Conservation (phyloP, 2,329 filamentous ascomycete species). For the Hymenoscyphus fraxineus region DNA sequence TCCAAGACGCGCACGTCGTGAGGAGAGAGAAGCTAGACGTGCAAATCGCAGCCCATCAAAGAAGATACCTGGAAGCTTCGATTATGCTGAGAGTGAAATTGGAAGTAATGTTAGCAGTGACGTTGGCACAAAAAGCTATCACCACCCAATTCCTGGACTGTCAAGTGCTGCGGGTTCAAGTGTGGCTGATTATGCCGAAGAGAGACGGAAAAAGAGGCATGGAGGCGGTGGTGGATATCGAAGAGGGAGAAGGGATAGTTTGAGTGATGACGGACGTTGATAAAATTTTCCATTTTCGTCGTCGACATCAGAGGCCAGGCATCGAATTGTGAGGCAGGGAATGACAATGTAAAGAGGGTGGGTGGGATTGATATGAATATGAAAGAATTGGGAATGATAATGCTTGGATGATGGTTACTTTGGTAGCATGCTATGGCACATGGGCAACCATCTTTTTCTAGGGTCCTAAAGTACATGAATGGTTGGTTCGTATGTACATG, state of each 20-base stretch:
- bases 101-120: conserved; percentile 23
- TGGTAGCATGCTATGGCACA: background rate
- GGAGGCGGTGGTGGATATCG: conserved; percentile 23
- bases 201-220: conserved; percentile 31
- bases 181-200: conserved; percentile 30
- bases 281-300: background rate
- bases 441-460: background rate
- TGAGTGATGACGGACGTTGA: conserved; percentile 15
- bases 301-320: background rate
- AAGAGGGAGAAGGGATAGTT: conserved; percentile 20
- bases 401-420: background rate
- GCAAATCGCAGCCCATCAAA: conserved; percentile 28
- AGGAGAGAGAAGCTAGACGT: conserved; percentile 19
- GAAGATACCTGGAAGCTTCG: conserved; percentile 24
- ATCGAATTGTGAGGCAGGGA: background rate
- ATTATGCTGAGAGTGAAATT: conserved; percentile 13
- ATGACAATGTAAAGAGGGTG: background rate
- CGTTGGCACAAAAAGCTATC: conserved; percentile 35
- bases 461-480: background rate
- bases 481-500: background rate
- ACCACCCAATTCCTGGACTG: conserved; percentile 35
- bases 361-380: conserved; percentile 1
- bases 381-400: background rate
- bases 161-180: conserved; percentile 22
- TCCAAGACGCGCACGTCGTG: conserved; percentile 9